A percentile compares a stretch with the other conserved stretches of the same genome.
phyloP scores from a whole-genome alignment of 2,329 filamentous ascomycete genomes.

The Tolypocladium guangdongense region DNA sequence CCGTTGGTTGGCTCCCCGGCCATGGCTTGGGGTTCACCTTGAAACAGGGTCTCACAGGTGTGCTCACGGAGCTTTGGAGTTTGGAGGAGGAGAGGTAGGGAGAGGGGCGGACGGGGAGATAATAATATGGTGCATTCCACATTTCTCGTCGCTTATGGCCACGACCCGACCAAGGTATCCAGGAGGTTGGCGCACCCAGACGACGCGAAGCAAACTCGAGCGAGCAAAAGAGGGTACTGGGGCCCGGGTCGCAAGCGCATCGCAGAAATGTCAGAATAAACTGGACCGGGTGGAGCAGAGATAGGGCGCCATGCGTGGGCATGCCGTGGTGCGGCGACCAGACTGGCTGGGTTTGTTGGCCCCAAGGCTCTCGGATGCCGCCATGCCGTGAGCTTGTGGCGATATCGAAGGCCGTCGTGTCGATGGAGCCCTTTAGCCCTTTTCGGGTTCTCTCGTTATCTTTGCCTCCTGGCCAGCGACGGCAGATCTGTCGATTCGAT shows the following conservation, averaged over 20 bases:
- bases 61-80: not conserved
- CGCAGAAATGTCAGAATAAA: not conserved
- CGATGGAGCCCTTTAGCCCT: not conserved
- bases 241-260: not conserved
- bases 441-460: not conserved
- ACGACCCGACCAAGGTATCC: not conserved
- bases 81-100: not conserved
- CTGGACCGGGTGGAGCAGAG: not conserved
- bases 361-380: not conserved
- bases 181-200: not conserved
- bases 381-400: not conserved
- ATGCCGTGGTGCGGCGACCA: not conserved
- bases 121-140: not conserved
- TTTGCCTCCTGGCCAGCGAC: not conserved
- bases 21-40: constrained; percentile 10
- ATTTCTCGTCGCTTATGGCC: not conserved
- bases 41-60: constrained; percentile 13
- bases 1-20: constrained; percentile 14
- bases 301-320: not conserved
- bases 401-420: not conserved
- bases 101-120: not conserved
- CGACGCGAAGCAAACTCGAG: not conserved
- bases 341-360: not conserved
- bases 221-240: not conserved
- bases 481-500: not conserved